Percentiles rank a stretch among this genome's conserved stretches.
Evolutionary conservation across 371 early-diverging fungal genomes (phyloP).

Genomic region (Funneliformis caledonium): DNA sequence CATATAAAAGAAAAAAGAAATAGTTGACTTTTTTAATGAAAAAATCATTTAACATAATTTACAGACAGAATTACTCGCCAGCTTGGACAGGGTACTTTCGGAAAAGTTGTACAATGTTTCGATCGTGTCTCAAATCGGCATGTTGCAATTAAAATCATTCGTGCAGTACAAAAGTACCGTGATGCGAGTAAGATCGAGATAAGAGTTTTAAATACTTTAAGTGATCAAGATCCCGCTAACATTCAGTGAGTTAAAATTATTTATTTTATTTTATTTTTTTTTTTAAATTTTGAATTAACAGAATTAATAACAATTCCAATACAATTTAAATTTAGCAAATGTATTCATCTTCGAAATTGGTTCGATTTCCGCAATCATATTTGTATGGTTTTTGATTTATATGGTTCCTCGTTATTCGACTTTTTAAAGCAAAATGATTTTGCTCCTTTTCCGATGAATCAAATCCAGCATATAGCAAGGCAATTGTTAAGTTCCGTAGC

Average conservation of each 20-base stretch:
- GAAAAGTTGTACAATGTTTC: slow-evolving; percentile 90
- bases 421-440: slow-evolving; percentile 91
- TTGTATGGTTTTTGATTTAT: slow-evolving; percentile 96
- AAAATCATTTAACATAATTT: slow-evolving; percentile 37
- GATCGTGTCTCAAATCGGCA: slow-evolving; percentile 66
- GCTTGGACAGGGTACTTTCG: slow-evolving; percentile 97
- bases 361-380: slow-evolving; percentile 92
- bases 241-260: slow-evolving; percentile 62
- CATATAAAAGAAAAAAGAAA: slow-evolving; percentile 1
- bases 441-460: slow-evolving; percentile 81
- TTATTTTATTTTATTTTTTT: not conserved
- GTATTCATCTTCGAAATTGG: slow-evolving; percentile 75
- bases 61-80: slow-evolving; percentile 79
- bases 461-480: slow-evolving; percentile 82
- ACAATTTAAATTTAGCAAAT: slow-evolving; percentile 33
- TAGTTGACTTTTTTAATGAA: not conserved
- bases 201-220: slow-evolving; percentile 78
- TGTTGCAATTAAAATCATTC: slow-evolving; percentile 88
- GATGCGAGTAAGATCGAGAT: slow-evolving; percentile 93
- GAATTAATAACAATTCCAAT: not conserved
- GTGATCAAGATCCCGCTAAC: slow-evolving; percentile 76
- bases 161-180: slow-evolving; percentile 92
- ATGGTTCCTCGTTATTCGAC: slow-evolving; percentile 89
- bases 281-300: not conserved
- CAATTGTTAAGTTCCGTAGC: slow-evolving; percentile 78